phyloP scores from a whole-genome alignment of 371 early-diverging fungal species.

The Syncephalastrum contaminatum region DNA sequence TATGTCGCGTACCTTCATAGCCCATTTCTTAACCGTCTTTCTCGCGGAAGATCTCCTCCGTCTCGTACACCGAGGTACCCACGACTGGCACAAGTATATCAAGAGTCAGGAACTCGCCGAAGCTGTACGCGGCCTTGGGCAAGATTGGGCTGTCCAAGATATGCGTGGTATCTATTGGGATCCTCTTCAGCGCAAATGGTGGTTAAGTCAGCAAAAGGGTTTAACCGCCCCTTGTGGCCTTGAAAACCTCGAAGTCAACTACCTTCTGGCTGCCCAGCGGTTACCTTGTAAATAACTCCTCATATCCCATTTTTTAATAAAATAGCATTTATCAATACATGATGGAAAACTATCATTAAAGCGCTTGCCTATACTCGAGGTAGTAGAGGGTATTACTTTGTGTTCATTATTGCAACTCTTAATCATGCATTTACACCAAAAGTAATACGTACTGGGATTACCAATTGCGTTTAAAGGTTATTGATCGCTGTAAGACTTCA shows the following conservation, averaged over 20 bases:
- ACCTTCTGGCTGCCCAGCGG: conserved; percentile 34
- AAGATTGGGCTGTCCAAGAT: conserved; percentile 44
- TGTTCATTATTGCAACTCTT: no score
- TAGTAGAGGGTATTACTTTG: no score
- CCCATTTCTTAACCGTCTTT: conserved; percentile 79
- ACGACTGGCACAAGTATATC: conserved; percentile 85
- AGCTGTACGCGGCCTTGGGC: conserved; percentile 31
- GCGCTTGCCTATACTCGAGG: no score
- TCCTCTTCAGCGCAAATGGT: conserved; percentile 42
- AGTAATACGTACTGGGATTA: no score
- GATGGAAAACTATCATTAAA: no score
- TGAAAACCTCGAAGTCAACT: conserved; percentile 46
- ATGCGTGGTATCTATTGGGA: conserved; percentile 48
- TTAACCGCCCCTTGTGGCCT: conserved; percentile 33
- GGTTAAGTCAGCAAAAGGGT: conserved; percentile 31
- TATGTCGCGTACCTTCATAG: conserved; percentile 82
- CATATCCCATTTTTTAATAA: no score
- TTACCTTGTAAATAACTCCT: no score
- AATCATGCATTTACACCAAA: no score
- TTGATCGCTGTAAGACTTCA: no score
- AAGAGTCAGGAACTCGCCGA: conserved; percentile 23
- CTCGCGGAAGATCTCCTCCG: conserved; percentile 82
- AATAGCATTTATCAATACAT: no score
- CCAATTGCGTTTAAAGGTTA: no score
- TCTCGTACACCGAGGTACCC: conserved; percentile 86